A percentile compares a stretch with the other conserved stretches of the same genome.
These are phyloP conservation scores for Arthrobotrys iridis DNA, from an alignment of 2,329 filamentous ascomycete genomes.

Conservation along the genomic window DNA sequence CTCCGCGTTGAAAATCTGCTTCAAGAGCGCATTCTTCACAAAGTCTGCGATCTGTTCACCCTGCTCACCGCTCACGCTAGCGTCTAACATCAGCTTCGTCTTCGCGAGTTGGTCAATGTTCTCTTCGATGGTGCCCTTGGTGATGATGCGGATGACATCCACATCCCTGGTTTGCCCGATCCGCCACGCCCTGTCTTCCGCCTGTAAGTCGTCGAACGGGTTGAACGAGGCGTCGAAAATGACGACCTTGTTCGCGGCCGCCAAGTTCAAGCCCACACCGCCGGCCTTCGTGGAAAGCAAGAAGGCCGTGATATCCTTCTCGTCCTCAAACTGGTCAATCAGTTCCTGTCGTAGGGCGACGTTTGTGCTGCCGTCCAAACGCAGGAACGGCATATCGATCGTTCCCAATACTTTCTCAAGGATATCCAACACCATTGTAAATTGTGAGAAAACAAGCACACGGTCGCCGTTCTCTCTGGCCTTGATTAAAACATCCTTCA, in stretches of 20 bases:
- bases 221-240: slow-evolving; percentile 99
- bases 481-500: slow-evolving; percentile 76
- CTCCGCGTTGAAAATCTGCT: slow-evolving; percentile 49
- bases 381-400: slow-evolving; percentile 77
- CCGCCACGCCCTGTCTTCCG: slow-evolving; percentile 94
- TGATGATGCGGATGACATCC: slow-evolving; percentile 87
- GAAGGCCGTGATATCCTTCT: slow-evolving; percentile 84
- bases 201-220: slow-evolving; percentile 97
- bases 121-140: slow-evolving; percentile 85
- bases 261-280: slow-evolving; percentile 96
- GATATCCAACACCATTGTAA: slow-evolving; percentile 90
- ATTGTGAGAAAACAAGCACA: slow-evolving; percentile 90
- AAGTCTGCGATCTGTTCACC: slow-evolving; percentile 60
- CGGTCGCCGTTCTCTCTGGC: slow-evolving; percentile 86
- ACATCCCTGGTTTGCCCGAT: slow-evolving; percentile 91
- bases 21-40: slow-evolving; percentile 36
- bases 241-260: slow-evolving; percentile 94
- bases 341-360: slow-evolving; percentile 85
- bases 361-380: slow-evolving; percentile 85
- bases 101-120: slow-evolving; percentile 90
- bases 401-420: slow-evolving; percentile 82
- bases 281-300: slow-evolving; percentile 92
- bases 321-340: slow-evolving; percentile 84
- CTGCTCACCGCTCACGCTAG: slow-evolving; percentile 71
- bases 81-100: slow-evolving; percentile 90